These are phyloP conservation scores for Pseudomicrostroma phylloplanum DNA, from an alignment of 1,284 basidiomycete species.

Conservation along the genomic window DNA sequence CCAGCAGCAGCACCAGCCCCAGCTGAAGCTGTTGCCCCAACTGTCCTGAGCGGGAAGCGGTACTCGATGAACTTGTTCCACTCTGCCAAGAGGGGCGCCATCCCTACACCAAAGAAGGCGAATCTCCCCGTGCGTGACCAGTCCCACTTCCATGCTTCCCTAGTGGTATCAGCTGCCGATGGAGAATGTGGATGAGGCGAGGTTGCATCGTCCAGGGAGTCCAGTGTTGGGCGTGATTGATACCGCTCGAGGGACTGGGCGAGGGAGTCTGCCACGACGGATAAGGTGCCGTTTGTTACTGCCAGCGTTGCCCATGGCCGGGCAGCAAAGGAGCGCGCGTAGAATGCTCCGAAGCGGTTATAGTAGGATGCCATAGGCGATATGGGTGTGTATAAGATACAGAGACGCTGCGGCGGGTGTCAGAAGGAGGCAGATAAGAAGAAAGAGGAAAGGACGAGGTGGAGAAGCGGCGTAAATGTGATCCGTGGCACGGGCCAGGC, in stretches of 20 bases:
- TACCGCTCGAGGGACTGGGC: conserved; percentile 40
- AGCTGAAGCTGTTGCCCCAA: not conserved
- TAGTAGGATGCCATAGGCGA: conserved; percentile 1
- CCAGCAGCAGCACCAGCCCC: not conserved
- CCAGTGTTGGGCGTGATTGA: not conserved
- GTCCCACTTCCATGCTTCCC: conserved; percentile 25
- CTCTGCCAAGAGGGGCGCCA: conserved; percentile 45
- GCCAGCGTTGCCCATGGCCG: conserved; percentile 46
- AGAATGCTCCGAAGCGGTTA: conserved; percentile 28
- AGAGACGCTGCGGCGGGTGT: conserved; percentile 23
- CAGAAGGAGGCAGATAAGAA: not conserved
- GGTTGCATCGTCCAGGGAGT: not conserved
- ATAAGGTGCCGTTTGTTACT: conserved; percentile 41
- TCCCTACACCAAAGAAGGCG: conserved; percentile 38
- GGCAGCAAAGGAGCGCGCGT: conserved; percentile 39
- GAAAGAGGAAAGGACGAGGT: not conserved
- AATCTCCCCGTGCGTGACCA: conserved; percentile 34
- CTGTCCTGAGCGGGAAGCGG: conserved; percentile 29
- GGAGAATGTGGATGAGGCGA: no score
- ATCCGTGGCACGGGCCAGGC: not conserved
- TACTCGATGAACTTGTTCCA: conserved; percentile 48
- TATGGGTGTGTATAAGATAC: no score
- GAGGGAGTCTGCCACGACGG: conserved; percentile 38
- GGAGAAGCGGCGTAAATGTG: not conserved
- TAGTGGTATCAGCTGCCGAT: not conserved